Evolutionary conservation across 2,329 filamentous ascomycete species (phyloP).

Genomic region (Cordyceps militaris): DNA sequence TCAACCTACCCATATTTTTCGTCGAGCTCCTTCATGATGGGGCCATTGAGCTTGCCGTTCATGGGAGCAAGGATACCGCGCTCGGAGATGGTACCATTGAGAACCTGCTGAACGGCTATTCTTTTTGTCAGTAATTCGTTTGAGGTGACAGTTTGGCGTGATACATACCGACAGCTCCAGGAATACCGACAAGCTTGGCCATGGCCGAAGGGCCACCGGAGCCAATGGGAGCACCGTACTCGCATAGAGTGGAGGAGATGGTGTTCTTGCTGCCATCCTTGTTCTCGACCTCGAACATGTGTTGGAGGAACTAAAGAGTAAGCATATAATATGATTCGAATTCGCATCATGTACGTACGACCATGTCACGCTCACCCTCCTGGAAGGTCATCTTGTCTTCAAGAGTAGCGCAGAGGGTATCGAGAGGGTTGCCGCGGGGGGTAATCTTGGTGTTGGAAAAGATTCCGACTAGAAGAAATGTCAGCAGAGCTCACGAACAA

Average conservation of each 20-base stretch:
- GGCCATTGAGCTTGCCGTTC: slow-evolving; percentile 61
- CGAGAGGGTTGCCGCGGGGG: slow-evolving; percentile 71
- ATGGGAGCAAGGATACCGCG: slow-evolving; percentile 74
- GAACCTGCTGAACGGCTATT: slow-evolving; percentile 70
- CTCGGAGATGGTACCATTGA: slow-evolving; percentile 65
- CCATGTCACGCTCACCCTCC: slow-evolving; percentile 75
- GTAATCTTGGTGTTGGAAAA: slow-evolving; percentile 64
- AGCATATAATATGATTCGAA: slow-evolving; percentile 18
- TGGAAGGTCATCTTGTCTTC: slow-evolving; percentile 90
- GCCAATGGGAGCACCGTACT: slow-evolving; percentile 72
- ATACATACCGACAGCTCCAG: slow-evolving; percentile 34
- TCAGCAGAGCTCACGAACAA: background rate
- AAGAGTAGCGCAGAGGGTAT: slow-evolving; percentile 82
- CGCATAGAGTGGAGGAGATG: slow-evolving; percentile 70
- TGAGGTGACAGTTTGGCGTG: background rate
- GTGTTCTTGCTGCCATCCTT: slow-evolving; percentile 72
- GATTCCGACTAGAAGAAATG: slow-evolving; percentile 37
- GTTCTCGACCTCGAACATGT: slow-evolving; percentile 78
- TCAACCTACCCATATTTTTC: slow-evolving; percentile 54
- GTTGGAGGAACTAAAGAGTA: slow-evolving; percentile 48
- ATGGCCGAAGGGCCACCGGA: slow-evolving; percentile 76
- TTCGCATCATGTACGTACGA: slow-evolving; percentile 39
- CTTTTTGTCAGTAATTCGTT: slow-evolving; percentile 25
- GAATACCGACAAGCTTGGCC: slow-evolving; percentile 74
- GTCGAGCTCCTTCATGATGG: slow-evolving; percentile 71